A percentile compares a stretch with the other conserved stretches of the same genome.
These are phyloP conservation scores for Mycena capillaripes DNA, from an alignment of 768 basidiomycete genomes.

Conservation along the genomic window DNA sequence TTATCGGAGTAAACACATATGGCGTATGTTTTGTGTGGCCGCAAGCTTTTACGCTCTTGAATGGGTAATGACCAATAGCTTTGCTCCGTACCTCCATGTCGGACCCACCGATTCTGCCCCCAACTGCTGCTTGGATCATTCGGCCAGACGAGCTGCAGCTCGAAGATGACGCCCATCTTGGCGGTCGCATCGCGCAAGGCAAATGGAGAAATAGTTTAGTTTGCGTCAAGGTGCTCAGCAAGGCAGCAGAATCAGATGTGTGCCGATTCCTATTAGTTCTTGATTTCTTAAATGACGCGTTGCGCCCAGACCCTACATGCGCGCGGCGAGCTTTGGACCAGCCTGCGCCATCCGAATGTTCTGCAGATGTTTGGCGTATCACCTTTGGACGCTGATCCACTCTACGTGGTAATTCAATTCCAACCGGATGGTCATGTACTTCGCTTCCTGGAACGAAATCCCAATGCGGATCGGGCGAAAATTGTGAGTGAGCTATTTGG, in stretches of 20 bases:
- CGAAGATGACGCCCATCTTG: conserved; percentile 27
- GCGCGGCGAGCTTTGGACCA: conserved; percentile 40
- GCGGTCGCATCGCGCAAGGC: conserved; percentile 30
- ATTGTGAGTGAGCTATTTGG: conserved; percentile 32
- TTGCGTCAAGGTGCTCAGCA: conserved; percentile 34
- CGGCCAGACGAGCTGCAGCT: conserved; percentile 23
- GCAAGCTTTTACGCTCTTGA: background rate
- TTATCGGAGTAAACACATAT: conserved; percentile 21
- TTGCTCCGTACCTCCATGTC: conserved; percentile 28
- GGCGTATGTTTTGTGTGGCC: conserved; percentile 11
- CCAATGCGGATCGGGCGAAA: conserved; percentile 36
- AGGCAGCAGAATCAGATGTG: conserved; percentile 27
- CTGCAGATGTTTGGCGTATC: conserved; percentile 41
- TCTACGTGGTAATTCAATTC: conserved; percentile 38
- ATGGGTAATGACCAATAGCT: conserved; percentile 8
- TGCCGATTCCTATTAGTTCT: conserved; percentile 1
- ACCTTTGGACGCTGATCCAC: conserved; percentile 40
- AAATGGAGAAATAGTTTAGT: conserved; percentile 25
- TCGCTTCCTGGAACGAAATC: conserved; percentile 37
- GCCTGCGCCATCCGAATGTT: conserved; percentile 39
- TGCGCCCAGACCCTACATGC: conserved; percentile 31
- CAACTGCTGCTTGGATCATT: conserved; percentile 33
- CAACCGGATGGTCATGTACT: conserved; percentile 38
- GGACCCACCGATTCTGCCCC: conserved; percentile 17
- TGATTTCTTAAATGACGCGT: conserved; percentile 5